Percentiles rank a stretch among this genome's conserved stretches.
phyloP scores from a whole-genome alignment of 495 filamentous ascomycete species.

The Podospora comata region DNA sequence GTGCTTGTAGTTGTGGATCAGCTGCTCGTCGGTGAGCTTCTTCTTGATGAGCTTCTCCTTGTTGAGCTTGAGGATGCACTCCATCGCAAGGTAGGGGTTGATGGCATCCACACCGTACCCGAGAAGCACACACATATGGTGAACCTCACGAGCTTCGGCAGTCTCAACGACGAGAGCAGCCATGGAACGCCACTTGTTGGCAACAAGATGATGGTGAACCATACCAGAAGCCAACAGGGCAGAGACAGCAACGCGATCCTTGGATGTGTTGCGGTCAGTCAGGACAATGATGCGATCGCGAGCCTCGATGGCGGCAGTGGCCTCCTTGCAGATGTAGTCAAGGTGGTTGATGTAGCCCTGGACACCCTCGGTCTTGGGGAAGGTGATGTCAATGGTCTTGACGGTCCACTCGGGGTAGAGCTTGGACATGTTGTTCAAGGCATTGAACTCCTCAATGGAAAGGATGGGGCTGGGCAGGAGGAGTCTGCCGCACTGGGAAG shows the following conservation, averaged over 20 bases:
- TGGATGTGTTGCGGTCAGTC: slow-evolving; percentile 83
- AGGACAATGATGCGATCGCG: slow-evolving; percentile 86
- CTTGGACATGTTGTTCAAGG: slow-evolving; percentile 72
- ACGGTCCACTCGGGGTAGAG: slow-evolving; percentile 84
- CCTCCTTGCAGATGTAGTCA: slow-evolving; percentile 83
- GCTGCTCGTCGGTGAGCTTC: slow-evolving; percentile 74
- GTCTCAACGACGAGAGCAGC: slow-evolving; percentile 90
- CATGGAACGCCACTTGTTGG: slow-evolving; percentile 92
- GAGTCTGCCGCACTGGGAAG: slow-evolving; percentile 82
- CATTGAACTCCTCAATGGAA: slow-evolving; percentile 88
- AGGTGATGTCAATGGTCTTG: slow-evolving; percentile 93
- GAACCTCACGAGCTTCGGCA: slow-evolving; percentile 94
- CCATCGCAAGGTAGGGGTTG: slow-evolving; percentile 95
- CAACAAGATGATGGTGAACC: slow-evolving; percentile 95
- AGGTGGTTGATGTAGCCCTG: slow-evolving; percentile 85
- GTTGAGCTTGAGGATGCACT: slow-evolving; percentile 99
- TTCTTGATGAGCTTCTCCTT: slow-evolving; percentile 91
- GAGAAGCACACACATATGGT: slow-evolving; percentile 96
- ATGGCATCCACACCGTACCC: slow-evolving; percentile 96
- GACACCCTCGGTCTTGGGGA: slow-evolving; percentile 82
- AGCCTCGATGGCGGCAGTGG: slow-evolving; percentile 79
- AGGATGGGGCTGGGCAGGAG: slow-evolving; percentile 88
- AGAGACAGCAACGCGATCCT: slow-evolving; percentile 82
- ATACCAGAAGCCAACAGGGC: slow-evolving; percentile 87
- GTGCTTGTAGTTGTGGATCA: slow-evolving; percentile 96